These are phyloP conservation scores for Phialocephala subalpina DNA, from an alignment of 2,329 filamentous ascomycete species.

Conservation along the genomic window DNA sequence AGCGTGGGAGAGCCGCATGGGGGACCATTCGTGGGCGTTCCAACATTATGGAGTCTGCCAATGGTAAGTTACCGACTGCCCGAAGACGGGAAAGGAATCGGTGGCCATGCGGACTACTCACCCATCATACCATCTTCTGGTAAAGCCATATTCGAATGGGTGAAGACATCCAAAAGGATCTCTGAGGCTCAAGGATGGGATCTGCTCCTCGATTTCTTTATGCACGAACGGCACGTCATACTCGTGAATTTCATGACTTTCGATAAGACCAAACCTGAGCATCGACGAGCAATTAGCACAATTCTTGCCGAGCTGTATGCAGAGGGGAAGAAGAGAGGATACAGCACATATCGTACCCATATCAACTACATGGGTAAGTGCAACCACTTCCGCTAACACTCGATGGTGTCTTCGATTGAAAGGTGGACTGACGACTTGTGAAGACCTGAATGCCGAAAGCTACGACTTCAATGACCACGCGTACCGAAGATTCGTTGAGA, in stretches of 20 bases:
- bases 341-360: slow-evolving; percentile 44
- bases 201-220: slow-evolving; percentile 56
- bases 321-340: slow-evolving; percentile 47
- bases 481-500: slow-evolving; percentile 49
- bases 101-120: slow-evolving; percentile 21
- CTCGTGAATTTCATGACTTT: slow-evolving; percentile 58
- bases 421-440: not conserved
- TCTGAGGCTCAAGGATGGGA: slow-evolving; percentile 53
- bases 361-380: slow-evolving; percentile 50
- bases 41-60: slow-evolving; percentile 21
- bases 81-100: slow-evolving; percentile 18
- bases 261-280: slow-evolving; percentile 51
- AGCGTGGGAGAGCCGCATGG: slow-evolving; percentile 19
- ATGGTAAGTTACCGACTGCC: slow-evolving; percentile 21
- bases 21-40: slow-evolving; percentile 19
- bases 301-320: slow-evolving; percentile 46
- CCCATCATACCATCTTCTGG: slow-evolving; percentile 37
- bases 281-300: slow-evolving; percentile 47
- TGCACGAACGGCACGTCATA: slow-evolving; percentile 55
- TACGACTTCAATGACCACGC: slow-evolving; percentile 50
- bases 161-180: slow-evolving; percentile 49
- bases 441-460: slow-evolving; percentile 19
- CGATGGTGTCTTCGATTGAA: not conserved
- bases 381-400: too few species aligned
- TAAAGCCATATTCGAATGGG: slow-evolving; percentile 51